Conservation (phyloP, 192 early-diverging fungal genomes). For the Coemansia umbellata region DNA sequence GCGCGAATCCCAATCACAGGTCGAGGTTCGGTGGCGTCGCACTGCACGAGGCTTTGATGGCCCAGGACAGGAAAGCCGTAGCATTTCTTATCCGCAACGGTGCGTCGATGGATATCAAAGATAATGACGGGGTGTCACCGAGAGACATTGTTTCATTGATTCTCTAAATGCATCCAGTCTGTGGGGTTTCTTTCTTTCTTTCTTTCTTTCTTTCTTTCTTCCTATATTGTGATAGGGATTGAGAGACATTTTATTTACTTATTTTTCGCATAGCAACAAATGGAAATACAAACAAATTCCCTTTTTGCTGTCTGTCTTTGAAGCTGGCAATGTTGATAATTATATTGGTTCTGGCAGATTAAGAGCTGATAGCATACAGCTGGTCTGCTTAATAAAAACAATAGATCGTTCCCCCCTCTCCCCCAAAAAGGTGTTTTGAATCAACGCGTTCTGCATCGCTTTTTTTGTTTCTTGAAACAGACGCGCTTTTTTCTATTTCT, state of each 20-base stretch:
- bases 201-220: not conserved
- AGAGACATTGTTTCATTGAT: conserved; percentile 43
- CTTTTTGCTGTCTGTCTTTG: no score
- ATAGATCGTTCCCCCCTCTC: not conserved
- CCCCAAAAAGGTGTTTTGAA: not conserved
- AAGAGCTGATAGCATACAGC: no score
- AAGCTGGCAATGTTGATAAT: no score
- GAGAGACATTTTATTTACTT: no score
- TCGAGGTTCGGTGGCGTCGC: conserved; percentile 47
- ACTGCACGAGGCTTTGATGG: conserved; percentile 47
- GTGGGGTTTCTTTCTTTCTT: not conserved
- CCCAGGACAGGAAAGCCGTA: conserved; percentile 35
- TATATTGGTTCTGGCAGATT: no score
- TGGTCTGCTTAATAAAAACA: no score
- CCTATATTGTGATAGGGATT: no score
- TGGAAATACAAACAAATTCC: no score
- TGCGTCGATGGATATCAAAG: conserved; percentile 34
- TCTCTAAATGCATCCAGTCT: not conserved
- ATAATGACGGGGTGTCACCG: conserved; percentile 47
- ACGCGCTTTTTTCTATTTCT: not conserved
- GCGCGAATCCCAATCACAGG: conserved; percentile 37
- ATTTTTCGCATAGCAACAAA: no score
- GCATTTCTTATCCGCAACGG: conserved; percentile 39
- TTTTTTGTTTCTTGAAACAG: not conserved
- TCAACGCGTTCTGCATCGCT: not conserved